Percentiles rank a stretch among this genome's conserved stretches.
These are phyloP conservation scores for Sesbania bispinosa DNA, from an alignment of 306 rosid genomes.

Conservation along the genomic window DNA sequence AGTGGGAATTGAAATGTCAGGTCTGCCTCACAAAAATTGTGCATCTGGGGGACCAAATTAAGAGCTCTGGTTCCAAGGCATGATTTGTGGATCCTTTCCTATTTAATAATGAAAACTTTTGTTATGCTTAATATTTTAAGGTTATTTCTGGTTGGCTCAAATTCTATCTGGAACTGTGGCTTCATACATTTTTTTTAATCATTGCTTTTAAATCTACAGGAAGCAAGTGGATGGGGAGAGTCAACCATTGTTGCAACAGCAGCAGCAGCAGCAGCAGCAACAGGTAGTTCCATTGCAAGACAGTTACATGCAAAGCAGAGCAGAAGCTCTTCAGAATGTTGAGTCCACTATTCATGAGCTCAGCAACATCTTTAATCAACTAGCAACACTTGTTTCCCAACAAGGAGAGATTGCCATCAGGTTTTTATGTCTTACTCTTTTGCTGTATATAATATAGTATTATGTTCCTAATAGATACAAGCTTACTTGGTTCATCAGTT, in stretches of 20 bases:
- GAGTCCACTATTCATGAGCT: constrained; percentile 98
- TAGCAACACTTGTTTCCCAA: constrained; percentile 93
- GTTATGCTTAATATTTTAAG: not conserved
- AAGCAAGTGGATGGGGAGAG: constrained; percentile 75
- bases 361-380: constrained; percentile 89
- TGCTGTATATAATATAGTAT: not conserved
- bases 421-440: constrained; percentile 34
- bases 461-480: constrained; percentile 2
- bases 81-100: not conserved
- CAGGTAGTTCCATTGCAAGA: constrained; percentile 91
- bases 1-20: not conserved
- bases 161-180: not conserved
- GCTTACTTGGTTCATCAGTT: not conserved
- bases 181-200: not conserved
- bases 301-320: constrained; percentile 94
- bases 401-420: constrained; percentile 98
- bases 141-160: not conserved
- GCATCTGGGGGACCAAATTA: not conserved
- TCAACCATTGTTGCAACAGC: constrained; percentile 70
- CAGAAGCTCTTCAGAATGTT: constrained; percentile 96
- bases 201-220: constrained; percentile 36
- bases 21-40: not conserved
- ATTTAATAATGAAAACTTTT: not conserved
- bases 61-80: not conserved
- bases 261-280: constrained; percentile 65